Conservation (phyloP, 139 green algal genomes). For the Volvox reticuliferus region DNA sequence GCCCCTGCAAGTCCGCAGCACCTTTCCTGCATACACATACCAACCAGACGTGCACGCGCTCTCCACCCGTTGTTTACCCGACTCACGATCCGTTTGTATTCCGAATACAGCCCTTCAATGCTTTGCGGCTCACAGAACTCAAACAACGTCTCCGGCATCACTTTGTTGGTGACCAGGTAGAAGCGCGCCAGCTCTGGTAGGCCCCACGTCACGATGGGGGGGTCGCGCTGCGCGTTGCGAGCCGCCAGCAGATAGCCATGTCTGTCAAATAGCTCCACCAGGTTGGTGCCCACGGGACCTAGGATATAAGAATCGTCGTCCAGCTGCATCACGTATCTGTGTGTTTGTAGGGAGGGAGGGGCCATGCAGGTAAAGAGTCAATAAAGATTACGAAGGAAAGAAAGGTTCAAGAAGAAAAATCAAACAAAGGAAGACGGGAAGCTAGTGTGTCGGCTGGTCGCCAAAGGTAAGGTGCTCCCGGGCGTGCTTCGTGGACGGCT, state of each 20-base stretch:
- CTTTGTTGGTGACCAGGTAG: constrained; percentile 14
- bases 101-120: constrained; percentile 29
- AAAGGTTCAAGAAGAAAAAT: too few species aligned
- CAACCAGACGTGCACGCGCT: neutral
- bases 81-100: neutral
- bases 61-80: neutral
- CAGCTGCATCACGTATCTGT: neutral
- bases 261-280: neutral
- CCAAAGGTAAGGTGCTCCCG: too few species aligned
- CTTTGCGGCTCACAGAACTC: constrained; percentile 10
- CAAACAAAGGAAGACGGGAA: too few species aligned
- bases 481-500: too few species aligned
- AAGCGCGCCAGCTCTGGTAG: constrained; percentile 37
- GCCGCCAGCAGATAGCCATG: neutral
- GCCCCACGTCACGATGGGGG: constrained; percentile 5
- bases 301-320: neutral
- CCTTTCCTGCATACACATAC: neutral
- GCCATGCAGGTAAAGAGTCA: neutral
- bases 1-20: neutral
- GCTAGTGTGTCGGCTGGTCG: too few species aligned
- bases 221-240: neutral
- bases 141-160: constrained; percentile 20
- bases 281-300: neutral
- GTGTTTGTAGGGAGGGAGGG: neutral
- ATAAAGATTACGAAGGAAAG: too few species aligned